Conservation (phyloP, 2,329 filamentous ascomycete species). For the Alternaria brassicicola region DNA sequence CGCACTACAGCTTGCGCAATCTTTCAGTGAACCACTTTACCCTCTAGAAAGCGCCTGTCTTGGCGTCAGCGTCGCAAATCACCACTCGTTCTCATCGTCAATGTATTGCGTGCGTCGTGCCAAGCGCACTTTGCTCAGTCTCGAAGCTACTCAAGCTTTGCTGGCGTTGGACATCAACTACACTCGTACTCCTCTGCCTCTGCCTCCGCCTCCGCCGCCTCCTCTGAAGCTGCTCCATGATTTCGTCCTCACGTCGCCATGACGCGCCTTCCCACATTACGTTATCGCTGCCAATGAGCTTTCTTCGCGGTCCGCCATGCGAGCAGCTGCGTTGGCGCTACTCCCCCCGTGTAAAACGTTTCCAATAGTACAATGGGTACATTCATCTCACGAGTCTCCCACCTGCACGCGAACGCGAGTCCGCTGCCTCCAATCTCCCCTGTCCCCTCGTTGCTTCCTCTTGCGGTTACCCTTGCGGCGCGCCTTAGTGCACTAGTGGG, state of each 20-base stretch:
- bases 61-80: slow-evolving; percentile 14
- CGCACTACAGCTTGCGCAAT: slow-evolving; percentile 24
- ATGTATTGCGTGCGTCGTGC: slow-evolving; percentile 5
- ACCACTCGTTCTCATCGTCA: slow-evolving; percentile 1
- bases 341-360: not conserved
- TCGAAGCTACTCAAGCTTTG: slow-evolving; percentile 13
- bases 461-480: slow-evolving; percentile 10
- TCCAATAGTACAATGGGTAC: slow-evolving; percentile 1
- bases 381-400: not conserved
- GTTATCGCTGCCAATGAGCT: slow-evolving; percentile 2
- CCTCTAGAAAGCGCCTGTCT: slow-evolving; percentile 7
- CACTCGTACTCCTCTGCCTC: too few relatives aligned
- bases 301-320: not conserved
- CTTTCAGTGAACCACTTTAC: slow-evolving; percentile 15
- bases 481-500: slow-evolving; percentile 10
- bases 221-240: not conserved
- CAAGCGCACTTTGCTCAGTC: slow-evolving; percentile 4
- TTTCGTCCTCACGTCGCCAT: slow-evolving; percentile 2
- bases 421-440: slow-evolving; percentile 11
- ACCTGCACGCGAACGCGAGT: slow-evolving; percentile 1
- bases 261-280: slow-evolving; percentile 8
- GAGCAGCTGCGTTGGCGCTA: not conserved
- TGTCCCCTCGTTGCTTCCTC: slow-evolving; percentile 7
- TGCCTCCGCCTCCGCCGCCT: too few relatives aligned
- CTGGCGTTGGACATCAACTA: not conserved